Evolutionary conservation across 1,139 yeast species (phyloP).

Genomic region (Blastobotrys arbuscula): DNA sequence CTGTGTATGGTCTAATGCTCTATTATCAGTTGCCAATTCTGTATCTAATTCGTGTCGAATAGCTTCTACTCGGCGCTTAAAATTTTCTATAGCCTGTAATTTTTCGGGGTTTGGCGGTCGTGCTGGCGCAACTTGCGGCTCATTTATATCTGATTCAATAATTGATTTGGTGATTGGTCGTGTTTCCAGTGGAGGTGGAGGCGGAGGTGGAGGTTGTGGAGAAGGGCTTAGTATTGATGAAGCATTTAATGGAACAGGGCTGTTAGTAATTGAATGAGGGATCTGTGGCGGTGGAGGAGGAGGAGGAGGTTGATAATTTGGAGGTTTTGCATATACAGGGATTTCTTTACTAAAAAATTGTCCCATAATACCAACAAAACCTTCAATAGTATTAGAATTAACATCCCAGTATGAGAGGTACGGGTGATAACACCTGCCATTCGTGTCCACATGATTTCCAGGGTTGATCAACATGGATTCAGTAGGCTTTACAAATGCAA

Average conservation of each 20-base stretch:
- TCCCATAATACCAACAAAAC: slow-evolving; percentile 37
- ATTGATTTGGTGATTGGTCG: neutral
- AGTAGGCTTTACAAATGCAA: slow-evolving; percentile 52
- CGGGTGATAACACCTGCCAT: slow-evolving; percentile 71
- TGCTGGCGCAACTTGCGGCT: slow-evolving; percentile 14
- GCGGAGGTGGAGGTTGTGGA: slow-evolving; percentile 11
- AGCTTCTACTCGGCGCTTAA: slow-evolving; percentile 17
- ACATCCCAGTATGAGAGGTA: slow-evolving; percentile 53
- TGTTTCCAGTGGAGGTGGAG: slow-evolving; percentile 1
- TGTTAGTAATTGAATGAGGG: slow-evolving; percentile 1
- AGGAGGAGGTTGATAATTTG: slow-evolving; percentile 19
- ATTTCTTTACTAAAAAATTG: slow-evolving; percentile 44
- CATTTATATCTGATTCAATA: slow-evolving; percentile 12
- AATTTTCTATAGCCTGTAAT: slow-evolving; percentile 24
- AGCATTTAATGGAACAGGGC: neutral
- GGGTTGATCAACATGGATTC: slow-evolving; percentile 48
- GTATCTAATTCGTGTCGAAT: slow-evolving; percentile 19
- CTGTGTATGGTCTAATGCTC: slow-evolving; percentile 22
- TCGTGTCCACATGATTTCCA: slow-evolving; percentile 65
- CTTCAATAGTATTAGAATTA: slow-evolving; percentile 34
- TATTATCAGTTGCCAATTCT: slow-evolving; percentile 29
- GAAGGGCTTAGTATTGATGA: slow-evolving; percentile 1
- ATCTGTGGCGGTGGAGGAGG: slow-evolving; percentile 9
- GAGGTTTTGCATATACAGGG: slow-evolving; percentile 45
- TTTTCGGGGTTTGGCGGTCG: slow-evolving; percentile 39